Conservation (phyloP, 768 basidiomycete genomes). For the Crepidotus variabilis region DNA sequence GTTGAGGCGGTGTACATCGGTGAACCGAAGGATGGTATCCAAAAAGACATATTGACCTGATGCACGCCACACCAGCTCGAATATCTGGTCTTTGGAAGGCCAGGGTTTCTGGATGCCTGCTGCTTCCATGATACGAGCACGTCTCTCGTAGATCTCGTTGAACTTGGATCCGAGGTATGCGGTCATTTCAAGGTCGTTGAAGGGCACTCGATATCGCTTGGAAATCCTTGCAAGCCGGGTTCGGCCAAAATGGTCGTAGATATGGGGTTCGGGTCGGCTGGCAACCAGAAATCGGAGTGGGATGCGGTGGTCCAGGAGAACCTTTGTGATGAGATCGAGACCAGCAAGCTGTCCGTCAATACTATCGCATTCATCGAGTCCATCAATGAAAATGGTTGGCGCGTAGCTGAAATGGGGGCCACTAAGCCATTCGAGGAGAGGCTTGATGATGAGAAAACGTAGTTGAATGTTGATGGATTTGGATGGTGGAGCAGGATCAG, state of each 20-base stretch:
- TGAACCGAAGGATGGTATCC: neutral
- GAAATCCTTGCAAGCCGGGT: neutral
- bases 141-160: neutral
- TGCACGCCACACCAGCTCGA: neutral
- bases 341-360: neutral
- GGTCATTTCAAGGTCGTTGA: neutral
- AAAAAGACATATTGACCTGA: neutral
- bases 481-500: constrained; percentile 5
- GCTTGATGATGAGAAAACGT: neutral
- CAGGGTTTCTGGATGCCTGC: neutral
- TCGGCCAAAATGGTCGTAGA: neutral
- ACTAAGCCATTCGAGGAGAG: neutral
- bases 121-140: neutral
- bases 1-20: neutral
- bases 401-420: neutral
- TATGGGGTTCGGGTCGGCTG: neutral
- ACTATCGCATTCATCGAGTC: constrained; percentile 14
- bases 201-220: neutral
- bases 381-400: constrained; percentile 12
- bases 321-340: neutral
- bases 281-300: neutral
- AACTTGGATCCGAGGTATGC: neutral
- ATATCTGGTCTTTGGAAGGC: neutral
- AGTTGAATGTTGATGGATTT: neutral
- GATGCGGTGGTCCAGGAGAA: neutral